Percentiles rank a stretch among this genome's conserved stretches.
These are phyloP conservation scores for Paraglomus occultum DNA, from an alignment of 192 early-diverging fungal species.

Conservation along the genomic window DNA sequence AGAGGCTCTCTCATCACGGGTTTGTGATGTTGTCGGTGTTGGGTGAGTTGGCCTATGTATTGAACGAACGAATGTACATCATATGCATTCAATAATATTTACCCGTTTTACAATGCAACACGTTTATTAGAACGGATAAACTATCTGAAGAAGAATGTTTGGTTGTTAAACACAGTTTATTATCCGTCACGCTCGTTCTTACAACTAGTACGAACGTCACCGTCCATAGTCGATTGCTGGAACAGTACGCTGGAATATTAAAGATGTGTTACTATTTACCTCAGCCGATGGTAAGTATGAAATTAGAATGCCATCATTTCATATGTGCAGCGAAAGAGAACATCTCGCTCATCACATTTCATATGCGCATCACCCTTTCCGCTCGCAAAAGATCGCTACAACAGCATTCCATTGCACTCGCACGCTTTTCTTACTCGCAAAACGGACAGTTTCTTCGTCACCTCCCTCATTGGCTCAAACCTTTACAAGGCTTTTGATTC, in stretches of 20 bases:
- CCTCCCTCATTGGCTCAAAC: slow-evolving; percentile 28
- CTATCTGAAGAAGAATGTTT: slow-evolving; percentile 6
- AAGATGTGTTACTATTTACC: slow-evolving; percentile 3
- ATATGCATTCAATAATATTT: too few relatives aligned
- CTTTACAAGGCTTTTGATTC: slow-evolving; percentile 34
- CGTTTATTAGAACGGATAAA: background rate
- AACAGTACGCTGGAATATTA: slow-evolving; percentile 7
- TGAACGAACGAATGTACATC: slow-evolving; percentile 23
- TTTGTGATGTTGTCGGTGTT: slow-evolving; percentile 31
- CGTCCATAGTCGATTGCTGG: background rate
- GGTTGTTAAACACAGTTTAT: slow-evolving; percentile 21
- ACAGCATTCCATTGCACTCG: slow-evolving; percentile 43
- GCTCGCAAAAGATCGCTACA: slow-evolving; percentile 27
- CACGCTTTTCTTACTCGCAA: slow-evolving; percentile 38
- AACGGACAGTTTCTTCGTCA: slow-evolving; percentile 19
- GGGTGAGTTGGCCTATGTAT: slow-evolving; percentile 11
- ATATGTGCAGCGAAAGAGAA: background rate
- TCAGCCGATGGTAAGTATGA: background rate
- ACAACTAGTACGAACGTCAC: slow-evolving; percentile 3
- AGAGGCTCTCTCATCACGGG: slow-evolving; percentile 14
- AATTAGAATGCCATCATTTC: background rate
- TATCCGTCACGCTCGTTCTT: slow-evolving; percentile 1
- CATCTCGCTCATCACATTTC: background rate
- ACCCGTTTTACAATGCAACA: background rate
- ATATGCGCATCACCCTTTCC: background rate